These are phyloP conservation scores for Termitomyces sp. DNA, from an alignment of 768 basidiomycete species.

Conservation along the genomic window DNA sequence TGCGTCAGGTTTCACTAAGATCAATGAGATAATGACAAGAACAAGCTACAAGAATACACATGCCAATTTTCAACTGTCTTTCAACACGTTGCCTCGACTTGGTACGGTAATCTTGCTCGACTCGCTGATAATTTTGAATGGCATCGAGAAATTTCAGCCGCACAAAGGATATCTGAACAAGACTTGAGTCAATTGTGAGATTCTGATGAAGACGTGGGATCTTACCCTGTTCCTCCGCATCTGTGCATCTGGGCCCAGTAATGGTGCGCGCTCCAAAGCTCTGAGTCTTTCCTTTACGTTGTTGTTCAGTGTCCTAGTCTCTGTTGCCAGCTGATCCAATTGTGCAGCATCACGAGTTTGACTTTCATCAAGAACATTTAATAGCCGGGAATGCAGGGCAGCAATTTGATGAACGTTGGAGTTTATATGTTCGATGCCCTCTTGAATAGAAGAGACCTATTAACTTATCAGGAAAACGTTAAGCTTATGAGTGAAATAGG, in stretches of 20 bases:
- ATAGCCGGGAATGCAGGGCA: constrained; percentile 33
- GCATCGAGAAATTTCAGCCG: constrained; percentile 72
- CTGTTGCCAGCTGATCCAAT: constrained; percentile 55
- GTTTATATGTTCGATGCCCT: constrained; percentile 35
- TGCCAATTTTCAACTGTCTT: constrained; percentile 77
- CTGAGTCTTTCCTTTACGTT: constrained; percentile 59
- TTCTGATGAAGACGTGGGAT: background rate
- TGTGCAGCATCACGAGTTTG: constrained; percentile 27
- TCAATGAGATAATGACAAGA: background rate
- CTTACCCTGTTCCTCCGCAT: constrained; percentile 39
- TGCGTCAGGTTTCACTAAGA: constrained; percentile 80
- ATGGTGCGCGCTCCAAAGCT: constrained; percentile 38
- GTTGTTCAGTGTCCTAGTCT: constrained; percentile 58
- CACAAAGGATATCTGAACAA: constrained; percentile 51
- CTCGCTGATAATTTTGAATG: constrained; percentile 73
- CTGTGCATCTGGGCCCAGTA: constrained; percentile 27
- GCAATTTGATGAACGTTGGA: constrained; percentile 36
- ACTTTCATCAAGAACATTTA: constrained; percentile 33
- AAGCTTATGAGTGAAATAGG: background rate
- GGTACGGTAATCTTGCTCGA: constrained; percentile 67
- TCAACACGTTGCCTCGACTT: constrained; percentile 67
- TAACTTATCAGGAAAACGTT: background rate
- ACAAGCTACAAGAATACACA: constrained; percentile 7
- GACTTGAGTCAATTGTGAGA: background rate
- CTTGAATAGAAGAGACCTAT: constrained; percentile 41